Base-by-base conservation (phyloP, 2,329 filamentous ascomycete species). In the Hypocrella siamensis region DNA sequence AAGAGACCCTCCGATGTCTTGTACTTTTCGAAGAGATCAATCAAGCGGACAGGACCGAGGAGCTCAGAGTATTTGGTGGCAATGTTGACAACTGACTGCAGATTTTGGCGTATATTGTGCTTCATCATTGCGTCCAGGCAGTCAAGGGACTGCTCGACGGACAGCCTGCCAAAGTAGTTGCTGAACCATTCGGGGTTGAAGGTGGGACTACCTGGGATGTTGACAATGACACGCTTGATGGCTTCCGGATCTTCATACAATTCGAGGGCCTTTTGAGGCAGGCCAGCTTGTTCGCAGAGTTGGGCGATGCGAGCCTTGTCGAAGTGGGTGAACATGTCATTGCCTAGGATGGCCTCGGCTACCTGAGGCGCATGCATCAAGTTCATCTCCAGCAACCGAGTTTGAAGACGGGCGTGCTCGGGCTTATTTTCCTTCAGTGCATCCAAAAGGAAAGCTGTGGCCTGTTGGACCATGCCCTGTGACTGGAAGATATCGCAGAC, bases 401-500 rank as follows among this genome's bases (percentile, higher is more conserved):
- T 98, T 59, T 98, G 90, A 25, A 98, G 67, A 43, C 88, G 77
- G 25, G 77, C 88, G 51, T 98, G 86, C 55, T 98, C 90, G 1
- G 85, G 85, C 46, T 78, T 79, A 61, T 98, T 94, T 44, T 90
- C 84, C 56, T 93, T 90, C 21, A 98, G 70, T 3, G 86, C 88
- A 57, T 98, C 90, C 17, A 98, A 71, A 31, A 98, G 62, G 70
- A 98, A 98, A n/a, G 88, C 86, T 3, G 92, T 98, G 6, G 88
- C 88, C 56, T 93, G 85, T 53, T 96, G 92, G 31, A 96, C 73
- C 85, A 96, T 90, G 47, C 85, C 86, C 56, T 98, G 90, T 8
- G 86, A 86, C 57, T 94, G 80, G 76, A 98, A 98, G 37, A 98
- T 85, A 54, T 98, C 90, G 30, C 94, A 84, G 17, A 94, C 86